phyloP scores from a whole-genome alignment of 768 basidiomycete species.

The Tricholoma hemisulphureum region DNA sequence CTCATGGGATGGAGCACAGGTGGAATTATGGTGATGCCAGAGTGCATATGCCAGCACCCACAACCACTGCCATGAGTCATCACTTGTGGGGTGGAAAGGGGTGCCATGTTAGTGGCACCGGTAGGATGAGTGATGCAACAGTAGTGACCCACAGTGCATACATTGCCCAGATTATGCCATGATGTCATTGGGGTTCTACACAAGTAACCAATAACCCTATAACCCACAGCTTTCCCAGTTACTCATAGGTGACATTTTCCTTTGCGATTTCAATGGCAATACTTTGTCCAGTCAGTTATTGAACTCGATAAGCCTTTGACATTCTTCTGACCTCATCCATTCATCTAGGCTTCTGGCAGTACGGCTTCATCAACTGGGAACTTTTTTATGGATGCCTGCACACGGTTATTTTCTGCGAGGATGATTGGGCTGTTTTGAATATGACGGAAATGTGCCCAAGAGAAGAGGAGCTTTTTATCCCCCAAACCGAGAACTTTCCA shows the following conservation, averaged over 20 bases:
- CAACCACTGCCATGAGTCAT: no score
- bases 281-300: neutral
- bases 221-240: no score
- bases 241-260: neutral
- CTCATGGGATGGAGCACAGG: no score
- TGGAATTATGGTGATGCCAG: no score
- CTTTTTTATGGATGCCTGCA: slow-evolving; percentile 16
- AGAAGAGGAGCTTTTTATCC: slow-evolving; percentile 2
- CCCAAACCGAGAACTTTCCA: slow-evolving; percentile 4
- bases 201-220: no score
- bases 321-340: neutral
- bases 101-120: no score
- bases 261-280: neutral
- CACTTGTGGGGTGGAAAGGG: no score
- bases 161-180: no score
- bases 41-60: no score
- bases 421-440: slow-evolving; percentile 14
- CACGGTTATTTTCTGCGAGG: slow-evolving; percentile 7
- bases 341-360: slow-evolving; percentile 19
- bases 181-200: no score
- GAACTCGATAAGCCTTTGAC: neutral
- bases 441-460: slow-evolving; percentile 1
- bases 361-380: slow-evolving; percentile 16
- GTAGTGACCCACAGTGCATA: no score
- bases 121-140: no score